Percentiles rank a stretch among this genome's conserved stretches.
phyloP scores from a whole-genome alignment of 352 stramenopile genomes.

The Phytophthora foliorum region DNA sequence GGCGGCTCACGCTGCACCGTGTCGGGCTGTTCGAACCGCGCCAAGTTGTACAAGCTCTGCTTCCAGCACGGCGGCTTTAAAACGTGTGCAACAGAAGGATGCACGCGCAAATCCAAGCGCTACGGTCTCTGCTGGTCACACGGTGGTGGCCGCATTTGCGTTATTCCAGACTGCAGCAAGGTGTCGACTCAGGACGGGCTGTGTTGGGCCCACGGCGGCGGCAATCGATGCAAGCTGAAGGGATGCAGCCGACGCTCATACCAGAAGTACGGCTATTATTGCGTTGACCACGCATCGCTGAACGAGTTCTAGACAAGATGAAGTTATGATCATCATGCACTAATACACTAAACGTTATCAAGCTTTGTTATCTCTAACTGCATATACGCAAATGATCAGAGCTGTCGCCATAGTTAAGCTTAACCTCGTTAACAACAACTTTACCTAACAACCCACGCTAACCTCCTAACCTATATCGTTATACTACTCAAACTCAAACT shows the following conservation, averaged over 20 bases:
- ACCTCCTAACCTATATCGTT: no score
- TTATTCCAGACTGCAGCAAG: slow-evolving; percentile 60
- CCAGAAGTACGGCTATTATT: slow-evolving; percentile 39
- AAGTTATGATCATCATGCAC: no score
- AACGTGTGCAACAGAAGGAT: slow-evolving; percentile 66
- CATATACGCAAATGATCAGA: no score
- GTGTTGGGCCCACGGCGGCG: slow-evolving; percentile 34
- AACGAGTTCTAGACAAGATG: slow-evolving; percentile 5
- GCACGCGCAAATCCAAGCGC: slow-evolving; percentile 67
- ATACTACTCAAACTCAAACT: no score
- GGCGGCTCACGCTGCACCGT: slow-evolving; percentile 60
- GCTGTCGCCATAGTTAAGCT: no score
- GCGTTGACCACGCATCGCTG: slow-evolving; percentile 48
- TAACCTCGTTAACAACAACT: no score
- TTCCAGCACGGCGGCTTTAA: slow-evolving; percentile 54
- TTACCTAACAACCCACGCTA: no score
- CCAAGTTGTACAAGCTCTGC: slow-evolving; percentile 36
- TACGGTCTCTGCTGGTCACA: slow-evolving; percentile 80
- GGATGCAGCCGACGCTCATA: slow-evolving; percentile 30
- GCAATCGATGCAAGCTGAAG: slow-evolving; percentile 34
- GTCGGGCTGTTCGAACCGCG: slow-evolving; percentile 31
- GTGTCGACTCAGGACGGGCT: slow-evolving; percentile 50
- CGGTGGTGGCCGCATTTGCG: slow-evolving; percentile 70
- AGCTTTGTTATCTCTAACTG: no score
- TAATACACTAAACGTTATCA: no score